Evolutionary conservation across 2,329 filamentous ascomycete species (phyloP).

Genomic region (Xylaria polymorpha): DNA sequence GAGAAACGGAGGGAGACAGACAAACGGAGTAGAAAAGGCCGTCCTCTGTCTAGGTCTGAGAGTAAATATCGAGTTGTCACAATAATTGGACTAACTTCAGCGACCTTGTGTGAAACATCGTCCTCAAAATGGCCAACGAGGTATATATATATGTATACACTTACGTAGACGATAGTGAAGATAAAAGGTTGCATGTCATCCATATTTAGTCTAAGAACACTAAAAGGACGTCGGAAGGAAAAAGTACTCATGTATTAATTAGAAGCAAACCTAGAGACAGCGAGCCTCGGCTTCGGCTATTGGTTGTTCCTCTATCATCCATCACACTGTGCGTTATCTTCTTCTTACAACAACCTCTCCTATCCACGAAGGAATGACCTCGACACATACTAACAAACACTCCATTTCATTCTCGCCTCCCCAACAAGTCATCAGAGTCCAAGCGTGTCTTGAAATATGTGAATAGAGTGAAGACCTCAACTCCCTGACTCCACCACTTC

Average conservation of each 20-base stretch:
- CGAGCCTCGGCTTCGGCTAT: slow-evolving; percentile 22
- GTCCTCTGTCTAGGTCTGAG: no score
- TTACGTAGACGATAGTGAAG: no score
- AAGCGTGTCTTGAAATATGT: slow-evolving; percentile 17
- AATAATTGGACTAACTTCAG: background rate
- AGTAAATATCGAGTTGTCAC: background rate
- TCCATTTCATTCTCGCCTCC: slow-evolving; percentile 4
- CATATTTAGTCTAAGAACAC: background rate
- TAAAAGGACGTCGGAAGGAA: background rate
- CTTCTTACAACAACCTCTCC: slow-evolving; percentile 8
- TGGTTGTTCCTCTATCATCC: slow-evolving; percentile 26
- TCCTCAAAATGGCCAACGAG: background rate
- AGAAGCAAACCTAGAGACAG: slow-evolving; percentile 19
- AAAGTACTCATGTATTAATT: slow-evolving; percentile 38
- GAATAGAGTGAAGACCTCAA: slow-evolving; percentile 13
- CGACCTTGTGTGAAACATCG: background rate
- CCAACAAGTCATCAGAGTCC: slow-evolving; percentile 17
- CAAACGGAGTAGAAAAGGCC: no score
- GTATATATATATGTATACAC: background rate
- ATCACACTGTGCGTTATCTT: slow-evolving; percentile 14
- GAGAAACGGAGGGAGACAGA: background rate
- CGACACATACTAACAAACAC: slow-evolving; percentile 17
- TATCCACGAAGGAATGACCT: slow-evolving; percentile 10
- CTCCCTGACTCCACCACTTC: slow-evolving; percentile 8
- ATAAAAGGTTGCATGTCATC: background rate